Base-by-base conservation (phyloP, 2,329 filamentous ascomycete species). In the Cytospora paraplurivora region DNA sequence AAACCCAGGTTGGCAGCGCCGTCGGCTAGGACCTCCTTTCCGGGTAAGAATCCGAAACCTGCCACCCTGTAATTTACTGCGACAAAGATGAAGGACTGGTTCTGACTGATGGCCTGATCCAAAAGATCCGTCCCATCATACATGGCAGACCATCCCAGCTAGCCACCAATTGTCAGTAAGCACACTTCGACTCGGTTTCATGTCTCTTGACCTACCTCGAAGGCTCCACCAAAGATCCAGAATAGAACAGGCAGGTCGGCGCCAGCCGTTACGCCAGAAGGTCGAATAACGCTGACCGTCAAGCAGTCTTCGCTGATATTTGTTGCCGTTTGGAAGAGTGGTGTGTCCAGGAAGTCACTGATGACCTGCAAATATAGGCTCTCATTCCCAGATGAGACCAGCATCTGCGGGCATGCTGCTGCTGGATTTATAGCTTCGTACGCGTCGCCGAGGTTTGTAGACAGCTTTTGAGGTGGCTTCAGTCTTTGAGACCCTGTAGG, bases 61-160 rank as follows among this genome's bases (percentile, higher is more conserved):
- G 84, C 88, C 0, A 91, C 78, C 1, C 90, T 87, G 75, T 96
- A 93, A 76, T 93, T 93, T 71, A 93, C 86, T 0, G 88, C 84
- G 0, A 94, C 90, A 60, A 88, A 91, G 54, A 96, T 76, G 66
- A 94, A 86, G 0, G 88, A 87, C 75, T 90, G 85, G 37, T 80
- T 80, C 59, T 82, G 68, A 0, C 70, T 67, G 44, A 85, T 71
- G 3, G 79, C 83, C 17, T 78, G 76, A 1, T 71, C 59, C 0
- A 88, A 68, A 12, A 86, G 74, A 50, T 75, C 75, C 4, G 77
- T 73, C 4, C 75, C 83, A 64, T 87, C 83, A 67, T 86, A 88
- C 73, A 79, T 82, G 62, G 72, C 73, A 62, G 74, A 81, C 63
- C 73, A 81, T 32, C 81, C 83, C 7, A 85, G 74, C 72, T 76